These are phyloP conservation scores for Margaritispora aquatica DNA, from an alignment of 495 filamentous ascomycete genomes.

Conservation along the genomic window DNA sequence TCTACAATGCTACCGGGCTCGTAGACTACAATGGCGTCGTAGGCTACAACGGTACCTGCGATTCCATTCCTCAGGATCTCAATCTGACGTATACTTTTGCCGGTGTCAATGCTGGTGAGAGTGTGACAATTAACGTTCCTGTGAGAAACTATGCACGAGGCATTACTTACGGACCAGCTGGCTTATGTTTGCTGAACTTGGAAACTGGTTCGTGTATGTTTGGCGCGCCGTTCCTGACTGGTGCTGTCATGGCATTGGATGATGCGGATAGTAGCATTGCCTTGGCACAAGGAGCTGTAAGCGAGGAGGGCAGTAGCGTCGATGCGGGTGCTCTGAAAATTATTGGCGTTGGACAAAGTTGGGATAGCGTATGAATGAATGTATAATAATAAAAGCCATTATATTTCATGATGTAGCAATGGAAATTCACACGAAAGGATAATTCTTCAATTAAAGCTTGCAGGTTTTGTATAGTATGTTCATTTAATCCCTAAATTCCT, in stretches of 20 bases:
- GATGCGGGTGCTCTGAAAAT: slow-evolving; percentile 1
- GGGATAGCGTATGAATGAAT: background rate
- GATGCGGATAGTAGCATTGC: slow-evolving; percentile 1
- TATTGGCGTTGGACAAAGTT: slow-evolving; percentile 1
- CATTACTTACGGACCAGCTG: background rate
- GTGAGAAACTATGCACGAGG: slow-evolving; percentile 8
- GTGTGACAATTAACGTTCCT: slow-evolving; percentile 1
- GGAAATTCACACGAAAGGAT: background rate
- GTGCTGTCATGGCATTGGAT: slow-evolving; percentile 2
- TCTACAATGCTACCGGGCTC: background rate
- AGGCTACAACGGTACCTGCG: background rate
- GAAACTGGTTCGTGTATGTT: slow-evolving; percentile 1
- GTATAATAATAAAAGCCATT: no score
- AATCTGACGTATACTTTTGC: slow-evolving; percentile 1
- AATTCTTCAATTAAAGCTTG: no score
- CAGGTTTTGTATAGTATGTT: no score
- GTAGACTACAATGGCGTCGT: background rate
- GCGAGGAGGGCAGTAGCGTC: background rate
- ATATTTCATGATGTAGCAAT: background rate
- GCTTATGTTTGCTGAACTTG: slow-evolving; percentile 3
- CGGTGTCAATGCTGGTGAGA: background rate
- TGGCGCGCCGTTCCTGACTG: slow-evolving; percentile 3
- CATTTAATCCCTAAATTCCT: no score
- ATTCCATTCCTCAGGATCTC: background rate
- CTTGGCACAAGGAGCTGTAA: slow-evolving; percentile 1